These are phyloP conservation scores for Toxicodendron radicans DNA, from an alignment of 345 rosid genomes.

Conservation along the genomic window DNA sequence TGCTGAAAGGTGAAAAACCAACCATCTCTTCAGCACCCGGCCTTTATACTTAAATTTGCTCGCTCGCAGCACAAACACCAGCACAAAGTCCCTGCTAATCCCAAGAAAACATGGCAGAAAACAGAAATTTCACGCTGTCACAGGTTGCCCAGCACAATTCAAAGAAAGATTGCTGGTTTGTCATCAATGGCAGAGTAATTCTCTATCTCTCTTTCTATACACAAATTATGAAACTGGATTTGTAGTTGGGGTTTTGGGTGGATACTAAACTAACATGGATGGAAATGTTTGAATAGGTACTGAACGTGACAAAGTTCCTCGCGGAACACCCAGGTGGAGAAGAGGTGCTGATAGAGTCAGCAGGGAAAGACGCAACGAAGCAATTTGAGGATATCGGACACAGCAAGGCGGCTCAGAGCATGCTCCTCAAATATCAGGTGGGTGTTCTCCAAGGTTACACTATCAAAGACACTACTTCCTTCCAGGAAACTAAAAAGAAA, in stretches of 20 bases:
- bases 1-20: background rate
- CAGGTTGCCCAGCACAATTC: constrained; percentile 54
- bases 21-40: no score
- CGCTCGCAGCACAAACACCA: no score
- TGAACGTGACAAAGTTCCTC: constrained; percentile 51
- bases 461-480: constrained; percentile 19
- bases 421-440: constrained; percentile 49
- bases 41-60: background rate
- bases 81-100: background rate
- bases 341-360: constrained; percentile 51
- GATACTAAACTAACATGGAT: background rate
- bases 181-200: constrained; percentile 46
- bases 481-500: constrained; percentile 27
- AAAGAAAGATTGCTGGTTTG: constrained; percentile 55
- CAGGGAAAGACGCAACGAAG: constrained; percentile 59
- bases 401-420: constrained; percentile 48
- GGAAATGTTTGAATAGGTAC: constrained; percentile 30
- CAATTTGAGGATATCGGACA: constrained; percentile 52
- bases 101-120: constrained; percentile 16
- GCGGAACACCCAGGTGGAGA: constrained; percentile 70
- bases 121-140: constrained; percentile 35
- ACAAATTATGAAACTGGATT: no score
- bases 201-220: background rate
- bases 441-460: constrained; percentile 45
- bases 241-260: no score